These are phyloP conservation scores for Hanseniaspora mollemarum DNA, from an alignment of 805 yeast genomes.

Conservation along the genomic window DNA sequence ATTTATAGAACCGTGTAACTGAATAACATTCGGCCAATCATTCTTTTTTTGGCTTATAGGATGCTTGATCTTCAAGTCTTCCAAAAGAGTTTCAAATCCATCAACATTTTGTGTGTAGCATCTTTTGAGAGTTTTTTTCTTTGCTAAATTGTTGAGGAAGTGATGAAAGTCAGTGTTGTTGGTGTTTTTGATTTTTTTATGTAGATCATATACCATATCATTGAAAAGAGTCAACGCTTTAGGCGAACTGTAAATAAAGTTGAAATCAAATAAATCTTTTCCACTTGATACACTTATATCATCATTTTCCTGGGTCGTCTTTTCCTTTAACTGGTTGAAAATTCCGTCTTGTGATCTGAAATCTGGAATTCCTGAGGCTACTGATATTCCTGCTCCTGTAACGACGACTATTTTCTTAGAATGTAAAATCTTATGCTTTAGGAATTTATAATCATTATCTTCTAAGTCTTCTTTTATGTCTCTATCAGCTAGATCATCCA, in stretches of 20 bases:
- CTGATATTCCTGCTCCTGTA: slow-evolving; percentile 86
- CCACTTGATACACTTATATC: slow-evolving; percentile 33
- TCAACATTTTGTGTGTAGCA: slow-evolving; percentile 85
- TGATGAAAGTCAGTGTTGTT: slow-evolving; percentile 66
- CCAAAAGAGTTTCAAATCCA: slow-evolving; percentile 54
- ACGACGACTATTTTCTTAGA: slow-evolving; percentile 52
- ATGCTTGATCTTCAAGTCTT: slow-evolving; percentile 37
- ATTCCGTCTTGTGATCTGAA: slow-evolving; percentile 71
- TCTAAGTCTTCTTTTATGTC: slow-evolving; percentile 2
- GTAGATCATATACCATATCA: slow-evolving; percentile 55
- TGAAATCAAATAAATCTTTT: slow-evolving; percentile 61
- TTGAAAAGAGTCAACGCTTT: slow-evolving; percentile 56
- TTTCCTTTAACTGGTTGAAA: slow-evolving; percentile 42
- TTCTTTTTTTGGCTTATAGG: slow-evolving; percentile 38
- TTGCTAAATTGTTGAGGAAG: slow-evolving; percentile 47
- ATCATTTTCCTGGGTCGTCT: slow-evolving; percentile 23
- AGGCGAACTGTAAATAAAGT: slow-evolving; percentile 57
- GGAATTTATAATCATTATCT: slow-evolving; percentile 33
- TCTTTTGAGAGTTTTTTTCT: slow-evolving; percentile 52
- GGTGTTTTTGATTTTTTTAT: slow-evolving; percentile 43
- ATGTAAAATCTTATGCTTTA: slow-evolving; percentile 42
- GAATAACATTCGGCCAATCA: slow-evolving; percentile 48
- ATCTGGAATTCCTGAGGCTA: slow-evolving; percentile 84
- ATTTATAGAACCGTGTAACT: slow-evolving; percentile 73
- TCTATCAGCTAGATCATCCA: slow-evolving; percentile 13